phyloP scores from a whole-genome alignment of 345 rosid species.

The Linum usitatissimum region DNA sequence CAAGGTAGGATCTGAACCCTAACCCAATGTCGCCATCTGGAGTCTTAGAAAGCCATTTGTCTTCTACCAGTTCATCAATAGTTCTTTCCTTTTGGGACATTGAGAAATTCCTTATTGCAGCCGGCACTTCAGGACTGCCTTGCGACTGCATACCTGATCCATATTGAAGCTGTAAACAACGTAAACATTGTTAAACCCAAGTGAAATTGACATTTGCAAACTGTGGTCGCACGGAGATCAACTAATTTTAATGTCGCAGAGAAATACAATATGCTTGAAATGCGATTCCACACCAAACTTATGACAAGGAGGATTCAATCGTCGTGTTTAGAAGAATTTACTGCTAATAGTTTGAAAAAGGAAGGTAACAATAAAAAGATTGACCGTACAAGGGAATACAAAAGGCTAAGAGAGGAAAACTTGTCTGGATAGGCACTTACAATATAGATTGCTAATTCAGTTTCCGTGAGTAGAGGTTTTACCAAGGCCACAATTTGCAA shows the following conservation, averaged over 20 bases:
- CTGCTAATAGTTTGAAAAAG: background rate
- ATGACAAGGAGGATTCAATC: background rate
- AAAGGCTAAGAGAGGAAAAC: no score
- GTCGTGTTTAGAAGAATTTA: background rate
- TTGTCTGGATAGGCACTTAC: background rate
- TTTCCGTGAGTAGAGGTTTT: background rate
- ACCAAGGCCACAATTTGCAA: background rate
- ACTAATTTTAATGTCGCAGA: no score
- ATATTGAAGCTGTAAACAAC: constrained; percentile 28
- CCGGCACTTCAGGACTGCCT: constrained; percentile 36
- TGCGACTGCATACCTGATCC: constrained; percentile 32
- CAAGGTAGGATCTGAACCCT: constrained; percentile 75
- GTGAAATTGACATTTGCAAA: no score
- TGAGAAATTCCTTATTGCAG: constrained; percentile 70
- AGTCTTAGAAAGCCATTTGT: constrained; percentile 62
- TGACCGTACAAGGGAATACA: no score
- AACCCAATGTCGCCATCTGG: constrained; percentile 59
- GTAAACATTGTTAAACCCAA: constrained; percentile 5
- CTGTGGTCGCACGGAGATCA: no score
- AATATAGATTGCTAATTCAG: background rate
- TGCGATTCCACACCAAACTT: background rate
- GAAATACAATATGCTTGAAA: no score
- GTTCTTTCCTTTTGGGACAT: constrained; percentile 79
- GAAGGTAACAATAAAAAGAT: no score
- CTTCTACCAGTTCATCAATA: constrained; percentile 52